These are phyloP conservation scores for Medicago lupulina DNA, from an alignment of 306 rosid species.

Conservation along the genomic window DNA sequence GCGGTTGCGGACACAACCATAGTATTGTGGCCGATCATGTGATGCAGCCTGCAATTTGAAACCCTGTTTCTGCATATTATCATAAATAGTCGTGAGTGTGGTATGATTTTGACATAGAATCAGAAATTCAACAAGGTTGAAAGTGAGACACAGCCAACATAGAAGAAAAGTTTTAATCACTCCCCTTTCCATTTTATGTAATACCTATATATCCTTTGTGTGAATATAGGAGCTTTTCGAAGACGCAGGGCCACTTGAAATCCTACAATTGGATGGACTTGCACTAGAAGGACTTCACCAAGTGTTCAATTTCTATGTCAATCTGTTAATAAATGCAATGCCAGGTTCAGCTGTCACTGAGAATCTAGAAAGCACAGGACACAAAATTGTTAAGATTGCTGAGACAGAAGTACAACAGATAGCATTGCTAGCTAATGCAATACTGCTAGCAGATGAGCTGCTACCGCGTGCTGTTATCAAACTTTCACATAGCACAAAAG, in stretches of 20 bases:
- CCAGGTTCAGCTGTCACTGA: slow-evolving; percentile 81
- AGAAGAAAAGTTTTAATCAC: not conserved
- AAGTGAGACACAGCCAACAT: too few relatives aligned
- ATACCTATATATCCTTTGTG: not conserved
- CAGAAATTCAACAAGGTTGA: not conserved
- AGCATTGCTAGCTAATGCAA: slow-evolving; percentile 81
- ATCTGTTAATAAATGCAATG: slow-evolving; percentile 69
- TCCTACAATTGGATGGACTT: slow-evolving; percentile 68
- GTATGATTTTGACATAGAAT: not conserved
- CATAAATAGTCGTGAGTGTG: not conserved
- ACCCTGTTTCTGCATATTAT: not conserved
- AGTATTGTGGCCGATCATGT: not conserved
- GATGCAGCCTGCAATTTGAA: not conserved
- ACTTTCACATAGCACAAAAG: slow-evolving; percentile 55
- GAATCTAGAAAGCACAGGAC: slow-evolving; percentile 62
- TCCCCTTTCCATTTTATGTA: slow-evolving; percentile 13
- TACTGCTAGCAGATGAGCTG: slow-evolving; percentile 77
- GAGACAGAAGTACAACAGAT: slow-evolving; percentile 86
- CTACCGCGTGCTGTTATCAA: slow-evolving; percentile 80
- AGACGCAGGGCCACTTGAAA: slow-evolving; percentile 76
- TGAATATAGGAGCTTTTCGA: slow-evolving; percentile 79
- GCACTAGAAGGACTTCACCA: slow-evolving; percentile 77
- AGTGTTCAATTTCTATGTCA: slow-evolving; percentile 69
- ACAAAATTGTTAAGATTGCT: slow-evolving; percentile 73
- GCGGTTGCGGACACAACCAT: not conserved